Base-by-base conservation (phyloP, 2,329 filamentous ascomycete species). In the Kalaharituber pfeilii region DNA sequence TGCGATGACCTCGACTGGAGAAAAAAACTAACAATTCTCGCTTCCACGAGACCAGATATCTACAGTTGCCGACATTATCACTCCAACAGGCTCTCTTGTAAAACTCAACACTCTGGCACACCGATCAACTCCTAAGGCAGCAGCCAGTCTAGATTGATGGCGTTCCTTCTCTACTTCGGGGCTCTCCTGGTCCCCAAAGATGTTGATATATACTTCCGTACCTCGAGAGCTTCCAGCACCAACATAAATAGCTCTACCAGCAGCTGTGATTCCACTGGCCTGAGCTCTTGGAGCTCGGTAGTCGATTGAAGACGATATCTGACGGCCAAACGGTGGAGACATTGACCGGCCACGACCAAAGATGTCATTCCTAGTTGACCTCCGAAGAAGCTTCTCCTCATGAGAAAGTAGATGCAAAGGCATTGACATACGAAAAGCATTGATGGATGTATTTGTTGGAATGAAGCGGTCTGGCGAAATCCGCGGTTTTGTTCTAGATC, bases 91-190 rank as follows among this genome's bases (percentile, higher is more conserved):
- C 27, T 47, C 63, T 22, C 62, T 65, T 49, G 63, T 52, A 59
- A 78, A 80, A 39, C 75, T 74, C 27, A 94, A 72, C 13, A 94
- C 71, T 57, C 78, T 78, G 25, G 75, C 73, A 27, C 77, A 72
- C 47, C 78, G 79, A 65, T 94, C 80, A 57, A 96, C 75, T n/a
- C 84, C 77, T 51, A 96, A 73, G 2, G 91, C 91, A 15, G 81
- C 71, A 7, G 88, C 87, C 53, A 98, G 69, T 26, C 86, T 79
- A 39, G 77, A 76, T 63, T 84, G 78, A 64, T 94, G 84, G 52
- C 77, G 79, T 54, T 82, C 77, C 11, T 75, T 69, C 39, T 86
- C 78, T 33, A 84, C 78, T 33, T 77, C 73, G 1, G 71, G 68
- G 30, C 72, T 71, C 22, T 66, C 65, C 52, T 68, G 69, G 36